phyloP scores from a whole-genome alignment of 2,329 filamentous ascomycete genomes.

The Chrysoporthe cubensis region DNA sequence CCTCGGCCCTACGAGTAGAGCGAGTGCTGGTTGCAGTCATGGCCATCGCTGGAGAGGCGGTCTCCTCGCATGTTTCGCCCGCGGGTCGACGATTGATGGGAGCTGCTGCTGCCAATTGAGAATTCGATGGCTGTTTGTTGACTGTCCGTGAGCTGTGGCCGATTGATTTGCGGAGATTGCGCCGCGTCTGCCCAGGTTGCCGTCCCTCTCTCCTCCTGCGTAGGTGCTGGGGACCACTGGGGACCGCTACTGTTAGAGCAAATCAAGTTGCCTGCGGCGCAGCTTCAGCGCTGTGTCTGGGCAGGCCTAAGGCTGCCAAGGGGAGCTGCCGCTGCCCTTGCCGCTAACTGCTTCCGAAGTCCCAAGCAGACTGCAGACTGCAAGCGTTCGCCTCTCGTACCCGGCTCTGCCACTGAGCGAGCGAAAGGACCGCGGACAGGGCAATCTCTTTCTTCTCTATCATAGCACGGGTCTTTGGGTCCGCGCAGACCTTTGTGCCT shows the following conservation, averaged over 20 bases:
- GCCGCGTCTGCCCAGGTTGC: slow-evolving; percentile 4
- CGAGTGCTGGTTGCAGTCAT: slow-evolving; percentile 31
- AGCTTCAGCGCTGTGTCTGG: neutral
- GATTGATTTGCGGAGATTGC: slow-evolving; percentile 9
- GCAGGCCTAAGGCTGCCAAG: neutral
- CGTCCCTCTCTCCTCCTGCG: neutral
- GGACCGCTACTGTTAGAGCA: neutral
- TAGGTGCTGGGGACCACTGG: neutral
- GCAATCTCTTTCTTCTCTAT: neutral
- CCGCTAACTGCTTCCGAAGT: neutral
- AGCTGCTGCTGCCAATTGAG: slow-evolving; percentile 24
- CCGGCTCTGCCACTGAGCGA: neutral
- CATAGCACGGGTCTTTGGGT: too few relatives aligned
- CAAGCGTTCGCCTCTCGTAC: neutral
- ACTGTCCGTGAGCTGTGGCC: slow-evolving; percentile 6
- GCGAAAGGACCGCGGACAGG: neutral
- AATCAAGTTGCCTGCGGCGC: neutral
- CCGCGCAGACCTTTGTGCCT: too few relatives aligned
- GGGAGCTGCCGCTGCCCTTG: neutral
- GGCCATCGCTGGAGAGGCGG: slow-evolving; percentile 27
- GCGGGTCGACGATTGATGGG: slow-evolving; percentile 19
- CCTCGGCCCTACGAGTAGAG: slow-evolving; percentile 31
- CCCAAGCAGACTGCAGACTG: neutral
- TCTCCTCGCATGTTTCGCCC: slow-evolving; percentile 27
- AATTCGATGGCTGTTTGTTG: slow-evolving; percentile 18